phyloP scores from a whole-genome alignment of 768 basidiomycete species.

The Psilocybe cubensis region DNA sequence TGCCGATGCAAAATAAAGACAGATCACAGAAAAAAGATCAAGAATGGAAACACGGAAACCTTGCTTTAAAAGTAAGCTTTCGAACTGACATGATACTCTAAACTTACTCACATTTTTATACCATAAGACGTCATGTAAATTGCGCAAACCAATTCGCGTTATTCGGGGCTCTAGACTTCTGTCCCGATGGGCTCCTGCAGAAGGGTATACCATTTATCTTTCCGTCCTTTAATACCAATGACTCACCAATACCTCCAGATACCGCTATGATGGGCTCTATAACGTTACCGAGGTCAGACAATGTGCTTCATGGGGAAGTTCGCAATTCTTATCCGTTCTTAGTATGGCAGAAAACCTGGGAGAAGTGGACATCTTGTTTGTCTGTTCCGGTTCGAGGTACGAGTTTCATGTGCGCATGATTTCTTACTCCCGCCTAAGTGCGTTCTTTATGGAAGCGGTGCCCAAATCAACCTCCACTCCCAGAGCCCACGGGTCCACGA shows the following conservation, averaged over 20 bases:
- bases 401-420: not conserved
- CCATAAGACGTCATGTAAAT: not conserved
- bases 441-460: not conserved
- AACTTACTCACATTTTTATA: not conserved
- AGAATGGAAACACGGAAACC: conserved; percentile 2
- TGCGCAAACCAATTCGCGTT: conserved; percentile 2
- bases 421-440: not conserved
- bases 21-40: conserved; percentile 3
- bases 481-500: not conserved
- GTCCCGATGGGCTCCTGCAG: not conserved
- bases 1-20: not conserved
- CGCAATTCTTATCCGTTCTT: not conserved
- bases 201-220: not conserved
- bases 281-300: not conserved
- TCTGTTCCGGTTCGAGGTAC: conserved; percentile 2
- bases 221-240: too few relatives aligned
- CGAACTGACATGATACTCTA: not conserved
- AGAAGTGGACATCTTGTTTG: conserved; percentile 4
- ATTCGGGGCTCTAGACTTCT: conserved; percentile 2
- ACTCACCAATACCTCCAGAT: not conserved
- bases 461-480: not conserved
- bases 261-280: conserved; percentile 7
- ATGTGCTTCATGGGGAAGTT: not conserved
- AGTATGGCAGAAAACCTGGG: not conserved
- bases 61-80: not conserved